These are phyloP conservation scores for Pseudozyma thailandica DNA, from an alignment of 1,284 basidiomycete species.

Conservation along the genomic window DNA sequence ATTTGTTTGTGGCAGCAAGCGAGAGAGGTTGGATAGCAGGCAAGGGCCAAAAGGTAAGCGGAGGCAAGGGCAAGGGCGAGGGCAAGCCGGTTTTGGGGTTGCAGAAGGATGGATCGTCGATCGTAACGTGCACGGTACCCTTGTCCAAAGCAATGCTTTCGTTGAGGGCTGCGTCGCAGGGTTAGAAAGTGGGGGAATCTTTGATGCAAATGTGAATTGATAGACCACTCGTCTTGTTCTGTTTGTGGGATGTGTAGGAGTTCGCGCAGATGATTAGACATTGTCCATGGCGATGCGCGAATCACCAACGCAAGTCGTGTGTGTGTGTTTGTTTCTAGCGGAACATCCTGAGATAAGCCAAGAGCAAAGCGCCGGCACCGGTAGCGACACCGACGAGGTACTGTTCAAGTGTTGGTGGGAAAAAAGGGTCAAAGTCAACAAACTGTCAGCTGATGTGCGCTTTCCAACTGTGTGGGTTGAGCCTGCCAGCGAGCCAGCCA, in stretches of 20 bases:
- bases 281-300: neutral
- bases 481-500: too few relatives aligned
- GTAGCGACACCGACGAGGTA: slow-evolving; percentile 73
- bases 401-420: too few relatives aligned
- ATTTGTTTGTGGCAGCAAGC: slow-evolving; percentile 52
- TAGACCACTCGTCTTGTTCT: too few relatives aligned
- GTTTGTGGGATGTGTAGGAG: too few relatives aligned
- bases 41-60: slow-evolving; percentile 13
- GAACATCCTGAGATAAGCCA: slow-evolving; percentile 79
- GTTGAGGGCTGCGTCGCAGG: slow-evolving; percentile 10
- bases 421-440: too few relatives aligned
- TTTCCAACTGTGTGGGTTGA: too few relatives aligned
- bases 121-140: slow-evolving; percentile 39
- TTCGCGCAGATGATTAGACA: neutral
- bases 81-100: slow-evolving; percentile 17
- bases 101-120: slow-evolving; percentile 34
- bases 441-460: too few relatives aligned
- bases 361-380: slow-evolving; percentile 84
- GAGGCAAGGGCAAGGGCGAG: slow-evolving; percentile 3
- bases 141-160: slow-evolving; percentile 33
- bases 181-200: neutral
- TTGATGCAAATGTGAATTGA: too few relatives aligned
- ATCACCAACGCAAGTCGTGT: too few relatives aligned
- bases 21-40: slow-evolving; percentile 54
- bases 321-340: slow-evolving; percentile 25